Conservation (phyloP, 192 early-diverging fungal species). For the Backusella parvicylindrica region DNA sequence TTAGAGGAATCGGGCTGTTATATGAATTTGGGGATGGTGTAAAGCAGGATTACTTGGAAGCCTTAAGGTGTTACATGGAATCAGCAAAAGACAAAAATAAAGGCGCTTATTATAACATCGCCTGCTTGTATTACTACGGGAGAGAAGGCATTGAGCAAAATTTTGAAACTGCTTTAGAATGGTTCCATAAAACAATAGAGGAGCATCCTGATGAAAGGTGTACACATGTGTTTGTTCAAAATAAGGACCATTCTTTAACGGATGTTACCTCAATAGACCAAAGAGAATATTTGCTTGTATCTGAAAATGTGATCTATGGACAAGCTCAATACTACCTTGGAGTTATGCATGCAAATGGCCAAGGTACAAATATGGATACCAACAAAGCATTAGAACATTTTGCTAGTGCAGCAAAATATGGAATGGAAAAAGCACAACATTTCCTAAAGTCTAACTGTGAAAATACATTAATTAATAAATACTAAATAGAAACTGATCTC, state of each 20-base stretch:
- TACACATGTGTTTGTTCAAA: neutral
- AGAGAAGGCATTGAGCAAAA: neutral
- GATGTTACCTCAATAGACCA: neutral
- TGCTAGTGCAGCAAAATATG: neutral
- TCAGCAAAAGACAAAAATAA: neutral
- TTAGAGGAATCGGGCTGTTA: neutral
- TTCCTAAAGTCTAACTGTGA: neutral
- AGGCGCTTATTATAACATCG: neutral
- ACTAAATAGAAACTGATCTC: neutral
- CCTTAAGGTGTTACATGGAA: neutral
- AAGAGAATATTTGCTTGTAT: neutral
- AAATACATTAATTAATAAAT: neutral
- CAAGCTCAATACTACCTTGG: neutral
- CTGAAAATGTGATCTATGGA: neutral
- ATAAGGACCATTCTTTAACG: neutral
- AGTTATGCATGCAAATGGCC: neutral
- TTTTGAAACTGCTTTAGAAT: neutral
- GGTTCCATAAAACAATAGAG: neutral
- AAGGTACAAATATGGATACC: neutral
- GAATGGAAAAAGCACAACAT: neutral
- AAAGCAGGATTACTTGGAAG: neutral
- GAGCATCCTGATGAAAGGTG: neutral
- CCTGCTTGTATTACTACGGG: neutral
- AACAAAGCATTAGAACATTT: neutral
- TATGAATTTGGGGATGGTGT: neutral